Evolutionary conservation across 1,284 basidiomycete species (phyloP), one percentile per base, ranked within the genome.

Genomic region (Vanrija humicola): DNA sequence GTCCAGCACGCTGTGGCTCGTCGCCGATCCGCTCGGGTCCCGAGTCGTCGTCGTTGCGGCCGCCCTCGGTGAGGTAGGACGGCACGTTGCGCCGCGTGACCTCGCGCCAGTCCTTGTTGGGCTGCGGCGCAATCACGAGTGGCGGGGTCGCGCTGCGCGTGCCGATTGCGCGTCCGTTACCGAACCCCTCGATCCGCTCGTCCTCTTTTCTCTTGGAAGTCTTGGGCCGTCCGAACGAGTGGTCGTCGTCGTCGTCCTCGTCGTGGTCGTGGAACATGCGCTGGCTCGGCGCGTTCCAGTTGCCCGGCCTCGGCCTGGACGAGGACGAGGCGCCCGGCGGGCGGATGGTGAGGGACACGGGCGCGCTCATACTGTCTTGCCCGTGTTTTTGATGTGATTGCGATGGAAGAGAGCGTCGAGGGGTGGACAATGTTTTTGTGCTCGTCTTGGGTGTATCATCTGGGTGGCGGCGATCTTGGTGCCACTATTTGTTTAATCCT

Each of bases 91-190:
- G 70, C 68, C 64, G 78, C 78, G 63, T 80, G 19, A 75, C 74
- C 82, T 86, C 86, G 45, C 89, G 80, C 92, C 93, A 97, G 70
- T 96, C 92, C 38, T 84, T 82, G 68, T 96, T 93, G 61, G 90
- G 81, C 43, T 88, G 79, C 0, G 89, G 79, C 5, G 90, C 86
- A 48, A 97, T 96, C 29, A 94, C 84, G 12, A 95, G 82, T 0
- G 88, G 88, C 3, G 79, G 82, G 45, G 85, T 71, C 15, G 69
- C 59, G 86, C 83, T 86, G 82, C 60, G 83, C 83, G 40, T 86
- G 83, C 64, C 85, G 82, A 59, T 79, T 78, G 69, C 29, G 1
- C 48, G 38, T 4, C 59, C 59, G 26, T 57, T 61, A 2, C 86
- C 85, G 65, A 89, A 88, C 1, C 82, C 84, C 9, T 84, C 84